Evolutionary conservation across 1,284 basidiomycete species (phyloP), one percentile per base, ranked within the genome.

Genomic region (Xerocomus cyaneibrunnescens): DNA sequence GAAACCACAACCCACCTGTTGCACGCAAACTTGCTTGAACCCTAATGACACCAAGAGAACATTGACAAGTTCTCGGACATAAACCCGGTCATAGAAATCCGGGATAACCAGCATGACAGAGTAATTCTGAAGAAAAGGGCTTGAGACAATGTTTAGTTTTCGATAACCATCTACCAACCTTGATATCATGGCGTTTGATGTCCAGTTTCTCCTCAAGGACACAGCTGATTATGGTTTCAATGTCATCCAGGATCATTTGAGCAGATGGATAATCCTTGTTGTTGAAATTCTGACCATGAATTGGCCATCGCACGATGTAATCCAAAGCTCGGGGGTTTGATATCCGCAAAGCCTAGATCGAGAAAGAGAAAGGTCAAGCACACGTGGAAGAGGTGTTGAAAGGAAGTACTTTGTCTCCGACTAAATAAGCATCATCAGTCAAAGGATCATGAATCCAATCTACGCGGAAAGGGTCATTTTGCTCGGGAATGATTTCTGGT

Each of bases 31-130:
- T 69, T 95, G 89, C 67, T 89, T 92, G 77, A 98, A 98, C 1
- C 92, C 92, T 81, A 99, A 87, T 6, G 81, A 79, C 34, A 83
- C 74, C 36, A 99, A 71, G 7, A 98, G 71, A 14, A 98, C 72
- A 57, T 90, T 80, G 13, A 85, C 79, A 62, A 97, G 77, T 54
- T 89, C 87, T 51, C 87, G 83, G 45, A 98, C 81, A 65, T 97
- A 98, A 16, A 79, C 72, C 47, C 89, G 77, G 53, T 96, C 90
- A 60, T 92, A 95, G 55, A 94, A 84, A 70, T 99, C 96, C 5
- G 97, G 96, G 25, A 99, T 85, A 39, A 99, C 83, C 5, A 99
- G 79, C 31, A 98, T 84, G 21, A 90, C 87, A 4, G 92, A 93
- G 70, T 89, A 91, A 54, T 91, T 82, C 93, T 71, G 30, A 19